Percentiles rank a stretch among this genome's conserved stretches.
Conservation (phyloP, 2,329 filamentous ascomycete species). For the Nigrospora osmanthi region DNA sequence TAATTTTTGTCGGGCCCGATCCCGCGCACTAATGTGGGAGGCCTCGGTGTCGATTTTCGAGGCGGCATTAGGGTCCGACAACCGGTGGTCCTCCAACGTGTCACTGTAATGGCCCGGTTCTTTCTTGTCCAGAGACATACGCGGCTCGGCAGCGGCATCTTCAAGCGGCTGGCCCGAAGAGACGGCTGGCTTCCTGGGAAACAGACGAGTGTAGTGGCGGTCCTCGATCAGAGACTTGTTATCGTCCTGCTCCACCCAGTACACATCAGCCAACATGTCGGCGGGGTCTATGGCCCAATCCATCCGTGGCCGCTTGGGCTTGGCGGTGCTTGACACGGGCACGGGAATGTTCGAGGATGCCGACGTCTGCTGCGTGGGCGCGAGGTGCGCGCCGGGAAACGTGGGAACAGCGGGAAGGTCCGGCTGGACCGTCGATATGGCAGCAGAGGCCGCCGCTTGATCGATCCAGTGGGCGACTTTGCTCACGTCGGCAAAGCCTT, state of each 20-base stretch:
- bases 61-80: constrained; percentile 4
- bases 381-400: constrained; percentile 38
- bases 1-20: constrained; percentile 53
- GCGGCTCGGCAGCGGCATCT: constrained; percentile 7
- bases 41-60: constrained; percentile 29
- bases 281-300: constrained; percentile 81
- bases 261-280: constrained; percentile 81
- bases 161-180: constrained; percentile 6
- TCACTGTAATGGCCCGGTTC: constrained; percentile 2
- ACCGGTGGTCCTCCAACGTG: background rate
- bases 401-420: constrained; percentile 33
- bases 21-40: constrained; percentile 44
- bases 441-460: constrained; percentile 46
- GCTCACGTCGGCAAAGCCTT: constrained; percentile 69
- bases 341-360: constrained; percentile 30
- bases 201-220: constrained; percentile 66
- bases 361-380: constrained; percentile 26
- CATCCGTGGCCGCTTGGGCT: constrained; percentile 64
- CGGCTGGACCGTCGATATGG: constrained; percentile 21
- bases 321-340: constrained; percentile 37
- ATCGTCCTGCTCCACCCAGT: constrained; percentile 78
- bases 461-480: constrained; percentile 73
- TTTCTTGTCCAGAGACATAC: background rate
- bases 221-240: constrained; percentile 81
- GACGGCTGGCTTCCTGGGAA: constrained; percentile 28